These are phyloP conservation scores for Cryptococcus sp. DNA, from an alignment of 1,284 basidiomycete genomes.

Conservation along the genomic window DNA sequence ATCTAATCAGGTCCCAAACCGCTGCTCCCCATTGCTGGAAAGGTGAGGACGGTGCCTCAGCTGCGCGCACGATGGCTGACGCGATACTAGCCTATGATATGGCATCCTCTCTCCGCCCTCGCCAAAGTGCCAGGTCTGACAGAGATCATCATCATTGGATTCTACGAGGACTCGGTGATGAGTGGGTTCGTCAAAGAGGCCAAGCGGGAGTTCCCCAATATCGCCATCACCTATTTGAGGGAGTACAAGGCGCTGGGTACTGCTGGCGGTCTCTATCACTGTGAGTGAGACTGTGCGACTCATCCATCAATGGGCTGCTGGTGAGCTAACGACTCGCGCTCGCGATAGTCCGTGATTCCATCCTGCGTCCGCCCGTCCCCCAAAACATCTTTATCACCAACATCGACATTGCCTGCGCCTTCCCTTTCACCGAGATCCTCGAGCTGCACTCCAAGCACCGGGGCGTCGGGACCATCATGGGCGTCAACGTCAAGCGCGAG, in stretches of 20 bases:
- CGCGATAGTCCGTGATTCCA: slow-evolving; percentile 56
- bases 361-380: slow-evolving; percentile 54
- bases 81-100: slow-evolving; percentile 54
- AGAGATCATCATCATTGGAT: slow-evolving; percentile 58
- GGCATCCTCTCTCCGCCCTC: slow-evolving; percentile 58
- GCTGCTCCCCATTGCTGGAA: slow-evolving; percentile 56
- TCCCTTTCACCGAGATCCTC: slow-evolving; percentile 55
- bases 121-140: slow-evolving; percentile 55
- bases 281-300: slow-evolving; percentile 26
- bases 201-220: slow-evolving; percentile 57
- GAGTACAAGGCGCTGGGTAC: slow-evolving; percentile 59
- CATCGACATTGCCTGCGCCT: slow-evolving; percentile 58
- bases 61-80: not conserved
- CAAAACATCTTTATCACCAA: slow-evolving; percentile 59
- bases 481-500: slow-evolving; percentile 56
- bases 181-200: slow-evolving; percentile 56
- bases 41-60: slow-evolving; percentile 31
- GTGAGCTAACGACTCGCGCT: slow-evolving; percentile 23
- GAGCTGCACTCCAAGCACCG: slow-evolving; percentile 56
- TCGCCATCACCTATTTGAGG: slow-evolving; percentile 57
- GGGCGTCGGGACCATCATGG: slow-evolving; percentile 58
- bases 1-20: slow-evolving; percentile 52
- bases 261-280: slow-evolving; percentile 55
- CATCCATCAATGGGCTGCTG: not conserved
- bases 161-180: slow-evolving; percentile 58